Base-by-base conservation (phyloP, 2,329 filamentous ascomycete species). In the Aureobasidium sp. region DNA sequence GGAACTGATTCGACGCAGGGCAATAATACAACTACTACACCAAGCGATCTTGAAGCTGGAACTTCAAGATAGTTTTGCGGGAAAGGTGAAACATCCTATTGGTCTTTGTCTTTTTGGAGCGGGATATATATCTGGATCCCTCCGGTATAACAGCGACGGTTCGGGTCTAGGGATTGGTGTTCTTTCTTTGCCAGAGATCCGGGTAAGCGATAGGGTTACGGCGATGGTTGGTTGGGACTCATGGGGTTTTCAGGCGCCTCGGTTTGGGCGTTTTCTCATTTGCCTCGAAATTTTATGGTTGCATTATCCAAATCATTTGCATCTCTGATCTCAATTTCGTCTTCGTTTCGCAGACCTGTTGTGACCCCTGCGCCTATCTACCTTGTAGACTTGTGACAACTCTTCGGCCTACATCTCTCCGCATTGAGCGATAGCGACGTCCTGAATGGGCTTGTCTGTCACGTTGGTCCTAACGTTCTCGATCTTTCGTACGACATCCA, bases 401-500 rank as follows among this genome's bases (percentile, higher is more conserved):
- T 14, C 17, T 19, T 8, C 9, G 8, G 19, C 22, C 39, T 67
- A 97, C 91, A 97, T 96, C 81, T 97, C 91, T 33, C 94, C 94
- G 71, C 93, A 97, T 78, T 95, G 87, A 11, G 85, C 80, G 70
- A 99, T 87, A 15, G 86, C 83, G 2, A 97, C 87, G 71, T 97
- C 92, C 72, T 93, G 78, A 67, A 89, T 89, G 3, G 93, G 94
- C 71, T 89, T 84, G 71, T 97, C 93, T 72, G 89, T 84, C 22
- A 50, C 57, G 37, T 81, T 78, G 11, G 90, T 94, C 74, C 93
- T 88, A 35, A 90, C 94, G 64, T 89, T 87, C 79, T 97, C 93
- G 76, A 99, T 88, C 84, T 96, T 97, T 67, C 81, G 83, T 47
- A 97, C 89, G 6, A 97, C 85, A 63, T 97, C 91, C 83, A 97